Evolutionary conservation across 2,329 filamentous ascomycete species (phyloP), one percentile per base, ranked within the genome.

Genomic region (Colletotrichum higginsianum): DNA sequence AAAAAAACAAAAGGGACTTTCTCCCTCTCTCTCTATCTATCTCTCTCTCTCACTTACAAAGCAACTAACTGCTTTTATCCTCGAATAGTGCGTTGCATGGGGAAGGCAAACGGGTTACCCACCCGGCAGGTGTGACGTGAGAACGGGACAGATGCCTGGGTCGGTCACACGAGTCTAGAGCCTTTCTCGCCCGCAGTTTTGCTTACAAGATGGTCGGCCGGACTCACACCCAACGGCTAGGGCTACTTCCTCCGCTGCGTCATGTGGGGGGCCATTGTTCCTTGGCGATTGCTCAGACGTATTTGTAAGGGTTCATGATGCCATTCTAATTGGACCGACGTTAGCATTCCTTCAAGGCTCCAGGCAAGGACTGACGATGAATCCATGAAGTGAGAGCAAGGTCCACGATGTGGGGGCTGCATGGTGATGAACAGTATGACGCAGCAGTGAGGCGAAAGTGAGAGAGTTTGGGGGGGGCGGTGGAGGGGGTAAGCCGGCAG

Each of bases 271-370:
- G 52, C 30, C 60, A 60, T 49, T 65, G 53, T 71, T 53, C 49
- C 50, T 70, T 61, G 61, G 61, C 67, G 66, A 52, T 68, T 66
- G 46, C 64, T 78, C 83, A 92, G 75, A 98, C 93, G 82, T 98
- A 98, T 84, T 98, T 98, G 87, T 98, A 98, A 0, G 96, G 96
- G 84, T 98, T 98, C 94, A 98, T 97, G 83, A 98, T 98, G 58
- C 95, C 95, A 76, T 98, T 98, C 94, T 97, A 77, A 71, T 72
- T 71, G 67, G 65, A 44, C 40, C 61, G 35, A 61, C 38, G 70
- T 72, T 67, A 72, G 70, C 70, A 61, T 66, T 72, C 61, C 66
- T 72, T 72, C 61, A 26, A 63, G 57, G 58, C 70, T 60, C 64
- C 63, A 67, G 61, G 74, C 69, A 68, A 30, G 52, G 63, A 44